Percentiles rank a stretch among this genome's conserved stretches.
phyloP scores from a whole-genome alignment of 495 filamentous ascomycete species.

The Trichoderma virens region DNA sequence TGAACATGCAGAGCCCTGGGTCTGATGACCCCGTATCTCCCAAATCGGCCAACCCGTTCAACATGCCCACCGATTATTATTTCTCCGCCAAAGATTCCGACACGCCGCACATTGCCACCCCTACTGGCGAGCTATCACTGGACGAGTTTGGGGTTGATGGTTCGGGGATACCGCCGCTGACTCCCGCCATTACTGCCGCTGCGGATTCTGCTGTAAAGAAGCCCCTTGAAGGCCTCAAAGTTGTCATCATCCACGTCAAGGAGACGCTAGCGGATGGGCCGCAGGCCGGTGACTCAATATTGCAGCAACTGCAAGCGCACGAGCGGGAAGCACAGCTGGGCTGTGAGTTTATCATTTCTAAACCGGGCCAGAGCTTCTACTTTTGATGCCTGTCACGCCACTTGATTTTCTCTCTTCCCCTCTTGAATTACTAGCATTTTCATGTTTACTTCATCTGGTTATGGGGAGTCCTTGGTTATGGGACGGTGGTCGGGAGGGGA shows the following conservation, averaged over 20 bases:
- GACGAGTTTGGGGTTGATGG: constrained; percentile 21
- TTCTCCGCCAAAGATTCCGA: not conserved
- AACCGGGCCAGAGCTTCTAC: constrained; percentile 39
- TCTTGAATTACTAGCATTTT: not conserved
- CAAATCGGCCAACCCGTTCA: constrained; percentile 23
- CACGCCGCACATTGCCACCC: constrained; percentile 13
- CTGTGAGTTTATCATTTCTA: constrained; percentile 67
- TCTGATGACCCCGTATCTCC: constrained; percentile 32
- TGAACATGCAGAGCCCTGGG: not conserved
- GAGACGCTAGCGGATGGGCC: constrained; percentile 61
- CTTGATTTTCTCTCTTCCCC: not conserved
- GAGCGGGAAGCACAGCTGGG: constrained; percentile 58
- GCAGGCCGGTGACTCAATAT: constrained; percentile 53
- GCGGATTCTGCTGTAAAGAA: not conserved
- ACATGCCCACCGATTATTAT: not conserved
- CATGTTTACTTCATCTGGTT: not conserved
- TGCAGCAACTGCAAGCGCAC: constrained; percentile 55
- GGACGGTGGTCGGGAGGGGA: not conserved
- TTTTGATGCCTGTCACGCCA: constrained; percentile 18
- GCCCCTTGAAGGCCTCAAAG: constrained; percentile 35
- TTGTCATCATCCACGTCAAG: constrained; percentile 79
- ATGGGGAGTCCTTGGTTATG: not conserved
- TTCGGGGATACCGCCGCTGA: constrained; percentile 3
- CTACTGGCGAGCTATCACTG: constrained; percentile 30
- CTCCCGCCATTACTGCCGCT: constrained; percentile 21